Conservation (phyloP, 495 filamentous ascomycete species). For the Glonium stellatum region DNA sequence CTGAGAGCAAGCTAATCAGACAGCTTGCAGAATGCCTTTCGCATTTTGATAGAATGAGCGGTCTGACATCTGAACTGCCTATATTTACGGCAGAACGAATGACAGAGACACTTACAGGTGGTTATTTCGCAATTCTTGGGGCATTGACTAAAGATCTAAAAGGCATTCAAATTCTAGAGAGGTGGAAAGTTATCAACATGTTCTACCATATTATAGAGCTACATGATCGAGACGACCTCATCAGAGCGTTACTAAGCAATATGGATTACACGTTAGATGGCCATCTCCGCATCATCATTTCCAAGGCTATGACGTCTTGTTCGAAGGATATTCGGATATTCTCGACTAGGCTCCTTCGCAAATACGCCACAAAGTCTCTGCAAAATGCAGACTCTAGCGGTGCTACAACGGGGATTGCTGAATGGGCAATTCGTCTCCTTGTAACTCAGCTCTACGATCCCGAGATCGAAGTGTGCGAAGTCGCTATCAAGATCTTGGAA, state of each 20-base stretch:
- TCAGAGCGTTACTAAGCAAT: conserved; percentile 75
- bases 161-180: conserved; percentile 83
- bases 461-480: conserved; percentile 90
- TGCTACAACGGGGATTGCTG: conserved; percentile 41
- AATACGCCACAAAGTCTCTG: conserved; percentile 57
- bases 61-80: conserved; percentile 77
- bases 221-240: conserved; percentile 79
- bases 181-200: conserved; percentile 98
- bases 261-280: conserved; percentile 87
- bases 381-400: conserved; percentile 18
- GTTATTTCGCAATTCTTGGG: conserved; percentile 91
- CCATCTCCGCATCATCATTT: conserved; percentile 84
- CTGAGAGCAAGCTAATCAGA: conserved; percentile 83
- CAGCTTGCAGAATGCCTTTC: conserved; percentile 94
- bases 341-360: conserved; percentile 73
- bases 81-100: conserved; percentile 82
- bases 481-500: conserved; percentile 92
- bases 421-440: conserved; percentile 92
- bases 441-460: conserved; percentile 98
- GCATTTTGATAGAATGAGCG: conserved; percentile 86
- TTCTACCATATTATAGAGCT: conserved; percentile 96
- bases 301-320: conserved; percentile 84
- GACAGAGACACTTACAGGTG: conserved; percentile 73
- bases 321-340: conserved; percentile 87
- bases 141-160: conserved; percentile 71